Percentiles rank a stretch among this genome's conserved stretches.
phyloP scores from a whole-genome alignment of 108 stramenopile species.

The Mediolabrus comicus region DNA sequence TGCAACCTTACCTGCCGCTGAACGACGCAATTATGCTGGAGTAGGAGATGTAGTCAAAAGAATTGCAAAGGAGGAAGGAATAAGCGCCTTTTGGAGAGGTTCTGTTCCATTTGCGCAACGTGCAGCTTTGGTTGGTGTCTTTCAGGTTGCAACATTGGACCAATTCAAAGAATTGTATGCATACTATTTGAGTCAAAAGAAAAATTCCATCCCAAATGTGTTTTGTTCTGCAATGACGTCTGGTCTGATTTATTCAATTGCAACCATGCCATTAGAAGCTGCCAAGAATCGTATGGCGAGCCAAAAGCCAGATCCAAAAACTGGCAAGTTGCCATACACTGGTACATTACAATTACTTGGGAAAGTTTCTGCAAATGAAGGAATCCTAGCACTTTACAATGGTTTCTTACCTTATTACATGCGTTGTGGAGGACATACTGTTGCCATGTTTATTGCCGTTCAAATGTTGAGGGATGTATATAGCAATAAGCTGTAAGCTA shows the following conservation, averaged over 20 bases:
- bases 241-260: constrained; percentile 89
- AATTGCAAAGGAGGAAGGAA: constrained; percentile 83
- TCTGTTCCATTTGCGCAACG: constrained; percentile 86
- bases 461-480: constrained; percentile 83
- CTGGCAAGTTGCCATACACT: constrained; percentile 85
- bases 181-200: constrained; percentile 57
- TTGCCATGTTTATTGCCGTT: constrained; percentile 90
- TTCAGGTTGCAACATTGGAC: constrained; percentile 93
- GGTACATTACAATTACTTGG: constrained; percentile 79
- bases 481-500: constrained; percentile 12
- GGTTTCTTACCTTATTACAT: constrained; percentile 92
- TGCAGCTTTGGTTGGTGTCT: constrained; percentile 91
- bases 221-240: constrained; percentile 92
- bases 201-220: constrained; percentile 84
- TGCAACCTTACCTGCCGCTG: constrained; percentile 67
- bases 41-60: constrained; percentile 76
- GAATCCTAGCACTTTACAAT: constrained; percentile 82
- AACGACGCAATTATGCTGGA: constrained; percentile 85
- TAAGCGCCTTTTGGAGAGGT: constrained; percentile 89
- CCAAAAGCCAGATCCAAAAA: constrained; percentile 72
- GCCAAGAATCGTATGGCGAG: constrained; percentile 94
- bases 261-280: constrained; percentile 95
- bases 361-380: constrained; percentile 69
- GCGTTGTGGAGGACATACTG: constrained; percentile 95
- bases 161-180: constrained; percentile 89